These are phyloP conservation scores for Mycena indigotica DNA, from an alignment of 768 basidiomycete species.

Conservation along the genomic window DNA sequence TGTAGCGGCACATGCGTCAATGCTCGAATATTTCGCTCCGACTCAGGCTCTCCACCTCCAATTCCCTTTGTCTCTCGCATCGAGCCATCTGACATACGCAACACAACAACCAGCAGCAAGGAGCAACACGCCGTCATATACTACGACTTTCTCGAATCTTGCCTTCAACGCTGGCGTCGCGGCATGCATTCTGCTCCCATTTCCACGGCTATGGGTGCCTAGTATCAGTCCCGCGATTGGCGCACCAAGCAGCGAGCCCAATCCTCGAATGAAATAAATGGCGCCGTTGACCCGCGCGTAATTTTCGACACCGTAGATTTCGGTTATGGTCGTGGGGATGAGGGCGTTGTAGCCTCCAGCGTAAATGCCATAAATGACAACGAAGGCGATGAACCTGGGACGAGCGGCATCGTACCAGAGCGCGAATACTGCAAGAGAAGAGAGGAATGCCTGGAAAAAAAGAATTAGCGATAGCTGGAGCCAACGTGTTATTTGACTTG, in stretches of 20 bases:
- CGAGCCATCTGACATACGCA: slow-evolving; percentile 44
- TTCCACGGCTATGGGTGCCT: slow-evolving; percentile 32
- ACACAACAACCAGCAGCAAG: slow-evolving; percentile 40
- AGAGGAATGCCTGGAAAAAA: slow-evolving; percentile 38
- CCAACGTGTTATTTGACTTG: slow-evolving; percentile 25
- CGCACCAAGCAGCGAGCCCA: slow-evolving; percentile 43
- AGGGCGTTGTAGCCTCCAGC: slow-evolving; percentile 50
- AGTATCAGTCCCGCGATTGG: slow-evolving; percentile 45
- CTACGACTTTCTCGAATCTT: slow-evolving; percentile 40
- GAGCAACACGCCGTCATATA: slow-evolving; percentile 40
- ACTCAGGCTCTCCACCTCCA: slow-evolving; percentile 46
- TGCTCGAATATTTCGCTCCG: no score
- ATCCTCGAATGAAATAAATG: slow-evolving; percentile 45
- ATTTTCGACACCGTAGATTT: slow-evolving; percentile 45
- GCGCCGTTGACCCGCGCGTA: slow-evolving; percentile 44
- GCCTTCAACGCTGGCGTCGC: slow-evolving; percentile 22
- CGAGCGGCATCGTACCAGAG: slow-evolving; percentile 45
- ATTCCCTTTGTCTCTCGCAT: slow-evolving; percentile 41
- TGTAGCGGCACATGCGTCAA: no score
- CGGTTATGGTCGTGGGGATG: slow-evolving; percentile 45
- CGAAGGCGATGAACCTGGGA: slow-evolving; percentile 41
- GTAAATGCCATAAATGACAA: slow-evolving; percentile 43
- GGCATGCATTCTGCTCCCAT: slow-evolving; percentile 1
- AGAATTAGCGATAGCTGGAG: background rate
- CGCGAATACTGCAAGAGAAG: slow-evolving; percentile 40